Percentiles rank a stretch among this genome's conserved stretches.
Conservation (phyloP, 2,329 filamentous ascomycete species). For the Cordyceps militaris region DNA sequence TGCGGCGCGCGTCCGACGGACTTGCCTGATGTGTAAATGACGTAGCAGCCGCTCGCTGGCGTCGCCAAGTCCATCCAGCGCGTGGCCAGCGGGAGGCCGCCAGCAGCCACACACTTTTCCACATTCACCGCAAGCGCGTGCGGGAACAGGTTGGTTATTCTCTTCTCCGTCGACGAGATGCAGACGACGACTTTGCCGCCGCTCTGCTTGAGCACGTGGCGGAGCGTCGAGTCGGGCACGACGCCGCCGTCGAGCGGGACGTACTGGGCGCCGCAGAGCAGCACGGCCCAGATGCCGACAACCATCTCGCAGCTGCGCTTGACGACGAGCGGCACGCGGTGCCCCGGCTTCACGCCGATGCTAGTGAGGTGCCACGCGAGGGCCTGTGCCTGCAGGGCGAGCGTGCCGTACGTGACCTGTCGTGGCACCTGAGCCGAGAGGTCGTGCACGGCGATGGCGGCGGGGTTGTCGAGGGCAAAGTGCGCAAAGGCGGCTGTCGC, state of each 20-base stretch:
- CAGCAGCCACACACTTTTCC: constrained; percentile 18
- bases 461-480: constrained; percentile 29
- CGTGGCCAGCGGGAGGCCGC: background rate
- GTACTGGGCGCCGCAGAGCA: constrained; percentile 53
- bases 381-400: constrained; percentile 35
- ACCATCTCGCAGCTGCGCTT: constrained; percentile 50
- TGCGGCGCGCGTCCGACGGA: background rate
- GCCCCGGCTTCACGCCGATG: constrained; percentile 34
- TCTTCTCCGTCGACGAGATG: constrained; percentile 31
- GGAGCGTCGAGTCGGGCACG: constrained; percentile 40
- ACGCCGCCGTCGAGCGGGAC: constrained; percentile 52
- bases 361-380: constrained; percentile 33
- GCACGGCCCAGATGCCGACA: constrained; percentile 47
- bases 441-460: constrained; percentile 32
- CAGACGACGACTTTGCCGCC: constrained; percentile 40
- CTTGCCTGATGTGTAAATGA: constrained; percentile 49
- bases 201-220: constrained; percentile 42
- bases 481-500: constrained; percentile 33
- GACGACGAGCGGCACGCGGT: constrained; percentile 48
- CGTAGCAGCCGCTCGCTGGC: constrained; percentile 35
- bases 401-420: constrained; percentile 38
- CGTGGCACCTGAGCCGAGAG: constrained; percentile 22
- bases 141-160: constrained; percentile 24
- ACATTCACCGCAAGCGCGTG: constrained; percentile 22
- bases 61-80: constrained; percentile 25